Conservation (phyloP, 2,329 filamentous ascomycete species). For the Botrytis fragariae region DNA sequence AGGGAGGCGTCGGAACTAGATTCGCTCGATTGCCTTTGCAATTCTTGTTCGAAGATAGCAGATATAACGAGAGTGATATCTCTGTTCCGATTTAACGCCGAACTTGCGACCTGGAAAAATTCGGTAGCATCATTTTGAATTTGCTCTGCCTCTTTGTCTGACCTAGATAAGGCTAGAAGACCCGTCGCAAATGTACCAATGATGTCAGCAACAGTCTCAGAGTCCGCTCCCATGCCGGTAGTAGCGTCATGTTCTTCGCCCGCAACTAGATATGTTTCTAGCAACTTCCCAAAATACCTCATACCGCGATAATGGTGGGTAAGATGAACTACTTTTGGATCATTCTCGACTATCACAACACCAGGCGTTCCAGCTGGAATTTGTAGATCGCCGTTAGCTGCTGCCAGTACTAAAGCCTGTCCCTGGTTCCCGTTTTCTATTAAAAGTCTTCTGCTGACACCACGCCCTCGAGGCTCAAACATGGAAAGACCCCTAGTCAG, state of each 20-base stretch:
- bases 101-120: slow-evolving; percentile 58
- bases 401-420: slow-evolving; percentile 27
- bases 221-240: slow-evolving; percentile 48
- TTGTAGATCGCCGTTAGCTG: slow-evolving; percentile 50
- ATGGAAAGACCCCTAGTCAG: slow-evolving; percentile 63
- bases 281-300: slow-evolving; percentile 72
- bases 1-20: slow-evolving; percentile 47
- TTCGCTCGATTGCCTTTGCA: slow-evolving; percentile 47
- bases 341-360: slow-evolving; percentile 73
- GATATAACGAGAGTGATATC: slow-evolving; percentile 82
- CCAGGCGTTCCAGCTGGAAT: slow-evolving; percentile 67
- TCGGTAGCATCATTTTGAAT: slow-evolving; percentile 39
- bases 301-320: slow-evolving; percentile 74
- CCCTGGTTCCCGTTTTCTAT: slow-evolving; percentile 14
- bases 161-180: slow-evolving; percentile 46
- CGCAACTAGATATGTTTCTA: slow-evolving; percentile 64
- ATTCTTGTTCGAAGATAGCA: slow-evolving; percentile 75
- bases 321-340: slow-evolving; percentile 72
- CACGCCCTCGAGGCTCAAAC: slow-evolving; percentile 47
- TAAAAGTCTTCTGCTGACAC: slow-evolving; percentile 6
- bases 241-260: slow-evolving; percentile 47
- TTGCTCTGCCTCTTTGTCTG: slow-evolving; percentile 39
- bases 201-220: slow-evolving; percentile 67
- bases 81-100: slow-evolving; percentile 51
- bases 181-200: slow-evolving; percentile 72